A percentile compares a stretch with the other conserved stretches of the same genome.
phyloP scores from a whole-genome alignment of 2,329 filamentous ascomycete species.

The Paramyrothecium roridum region DNA sequence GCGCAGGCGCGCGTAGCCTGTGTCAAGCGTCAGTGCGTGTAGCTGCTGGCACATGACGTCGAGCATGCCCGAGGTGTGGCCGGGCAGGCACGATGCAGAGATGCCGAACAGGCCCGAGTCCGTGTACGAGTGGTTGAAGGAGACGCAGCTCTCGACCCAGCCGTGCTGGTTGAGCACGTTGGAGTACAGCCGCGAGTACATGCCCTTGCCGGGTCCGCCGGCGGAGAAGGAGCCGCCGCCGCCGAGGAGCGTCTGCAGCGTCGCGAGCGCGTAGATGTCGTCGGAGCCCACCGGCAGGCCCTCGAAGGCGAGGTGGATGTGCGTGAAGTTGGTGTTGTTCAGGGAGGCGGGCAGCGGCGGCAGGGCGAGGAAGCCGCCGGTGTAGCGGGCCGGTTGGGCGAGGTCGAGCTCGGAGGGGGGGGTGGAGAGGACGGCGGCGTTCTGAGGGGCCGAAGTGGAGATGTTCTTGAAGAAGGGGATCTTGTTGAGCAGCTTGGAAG shows the following conservation, averaged over 20 bases:
- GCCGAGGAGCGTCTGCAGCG: conserved; percentile 90
- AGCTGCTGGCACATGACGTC: conserved; percentile 95
- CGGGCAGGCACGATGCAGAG: conserved; percentile 78
- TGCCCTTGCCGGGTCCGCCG: conserved; percentile 94
- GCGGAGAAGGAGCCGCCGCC: conserved; percentile 96
- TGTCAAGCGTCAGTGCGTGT: conserved; percentile 70
- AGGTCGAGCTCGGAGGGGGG: conserved; percentile 53
- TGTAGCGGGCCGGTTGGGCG: conserved; percentile 72
- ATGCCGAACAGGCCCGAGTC: conserved; percentile 96
- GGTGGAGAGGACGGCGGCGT: conserved; percentile 52
- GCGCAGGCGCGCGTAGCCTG: conserved; percentile 69
- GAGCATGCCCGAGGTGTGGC: conserved; percentile 77
- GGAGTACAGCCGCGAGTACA: conserved; percentile 97
- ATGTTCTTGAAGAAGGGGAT: conserved; percentile 89
- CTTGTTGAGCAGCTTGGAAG: conserved; percentile 70
- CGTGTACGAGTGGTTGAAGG: conserved; percentile 97
- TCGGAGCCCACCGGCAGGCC: conserved; percentile 84
- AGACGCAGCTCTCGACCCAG: conserved; percentile 94
- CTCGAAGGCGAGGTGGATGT: conserved; percentile 96
- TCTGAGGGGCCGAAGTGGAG: conserved; percentile 67
- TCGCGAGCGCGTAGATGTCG: conserved; percentile 95
- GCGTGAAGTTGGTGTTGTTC: conserved; percentile 75
- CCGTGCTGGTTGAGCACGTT: conserved; percentile 97
- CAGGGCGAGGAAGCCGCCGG: conserved; percentile 86
- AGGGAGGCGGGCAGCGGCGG: conserved; percentile 78